Evolutionary conservation across 2,329 filamentous ascomycete genomes (phyloP), one percentile per base, ranked within the genome.

Genomic region (Penicillium paneum): DNA sequence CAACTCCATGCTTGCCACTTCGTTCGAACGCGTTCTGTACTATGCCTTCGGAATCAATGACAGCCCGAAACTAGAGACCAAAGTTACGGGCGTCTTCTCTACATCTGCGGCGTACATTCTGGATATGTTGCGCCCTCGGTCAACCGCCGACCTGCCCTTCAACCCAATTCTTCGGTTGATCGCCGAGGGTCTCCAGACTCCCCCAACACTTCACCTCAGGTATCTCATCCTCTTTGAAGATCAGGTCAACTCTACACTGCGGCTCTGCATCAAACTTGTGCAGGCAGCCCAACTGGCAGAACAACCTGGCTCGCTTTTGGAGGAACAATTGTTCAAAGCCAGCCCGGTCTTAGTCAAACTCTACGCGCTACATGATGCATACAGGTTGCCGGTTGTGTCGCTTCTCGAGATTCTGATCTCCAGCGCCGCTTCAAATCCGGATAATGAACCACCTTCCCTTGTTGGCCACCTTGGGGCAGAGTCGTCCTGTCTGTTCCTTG

Each of bases 361-460:
- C 1, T 93, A 89, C 68, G 89, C 88, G 2, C 80, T 83, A 1
- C 83, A 86, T 57, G 84, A 89, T 56, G 72, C 75, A 8, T 91
- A 89, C 71, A 85, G 83, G 63, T 77, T 80, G 13, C 81, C 86
- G 2, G 83, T 88, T 1, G 80, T 92, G 31, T 79, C 81, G 26
- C 76, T 97, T 2, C 77, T 96, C 8, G 86, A 91, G 57, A 83
- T 86, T 11, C 75, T 96, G 17, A 85, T 96, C 28, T 79, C 86
- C 40, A 86, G 83, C 60, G 87, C 88, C 24, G 84, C 86, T 24
- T 83, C 83, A 57, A 65, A 76, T 47, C 76, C 80, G 15, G 76
- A 81, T 29, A 81, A 80, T n/a, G 91, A 97, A 63, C 91, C 92
- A 1, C 90, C 91, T n/a, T 97, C 93, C 7, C 80, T 99, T n/a